Evolutionary conservation across 2,329 filamentous ascomycete genomes (phyloP).

Genomic region (Monosporascus sp.): DNA sequence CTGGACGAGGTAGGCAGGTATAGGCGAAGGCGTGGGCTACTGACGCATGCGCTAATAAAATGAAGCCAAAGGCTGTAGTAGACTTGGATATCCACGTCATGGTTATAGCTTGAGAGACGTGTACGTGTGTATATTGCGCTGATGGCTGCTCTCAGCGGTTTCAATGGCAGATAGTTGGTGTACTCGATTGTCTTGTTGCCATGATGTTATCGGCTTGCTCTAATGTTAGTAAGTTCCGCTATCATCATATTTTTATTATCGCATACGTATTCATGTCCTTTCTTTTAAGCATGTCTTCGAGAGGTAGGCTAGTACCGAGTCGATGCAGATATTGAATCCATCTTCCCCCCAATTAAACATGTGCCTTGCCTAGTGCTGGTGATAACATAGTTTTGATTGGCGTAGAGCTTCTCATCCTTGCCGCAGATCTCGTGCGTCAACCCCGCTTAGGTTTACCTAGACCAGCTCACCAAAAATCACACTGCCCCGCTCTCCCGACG

Average conservation of each 20-base stretch:
- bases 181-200: too few relatives aligned
- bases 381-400: background rate
- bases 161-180: too few relatives aligned
- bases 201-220: too few relatives aligned
- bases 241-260: too few relatives aligned
- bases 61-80: slow-evolving; percentile 67
- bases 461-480: background rate
- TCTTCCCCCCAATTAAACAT: background rate
- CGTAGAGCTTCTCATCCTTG: background rate
- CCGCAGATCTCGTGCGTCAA: background rate
- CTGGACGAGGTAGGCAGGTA: background rate
- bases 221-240: too few relatives aligned
- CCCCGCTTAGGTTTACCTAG: background rate
- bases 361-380: background rate
- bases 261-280: too few relatives aligned
- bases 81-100: slow-evolving; percentile 71
- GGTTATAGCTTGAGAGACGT: slow-evolving; percentile 5
- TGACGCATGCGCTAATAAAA: slow-evolving; percentile 85
- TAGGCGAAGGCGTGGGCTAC: slow-evolving; percentile 25
- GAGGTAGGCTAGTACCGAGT: too few relatives aligned
- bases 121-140: background rate
- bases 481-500: background rate
- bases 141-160: too few relatives aligned
- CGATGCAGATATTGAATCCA: background rate
- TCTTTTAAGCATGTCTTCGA: too few relatives aligned